These are phyloP conservation scores for Bacidia rubella DNA, from an alignment of 495 filamentous ascomycete species.

Conservation along the genomic window DNA sequence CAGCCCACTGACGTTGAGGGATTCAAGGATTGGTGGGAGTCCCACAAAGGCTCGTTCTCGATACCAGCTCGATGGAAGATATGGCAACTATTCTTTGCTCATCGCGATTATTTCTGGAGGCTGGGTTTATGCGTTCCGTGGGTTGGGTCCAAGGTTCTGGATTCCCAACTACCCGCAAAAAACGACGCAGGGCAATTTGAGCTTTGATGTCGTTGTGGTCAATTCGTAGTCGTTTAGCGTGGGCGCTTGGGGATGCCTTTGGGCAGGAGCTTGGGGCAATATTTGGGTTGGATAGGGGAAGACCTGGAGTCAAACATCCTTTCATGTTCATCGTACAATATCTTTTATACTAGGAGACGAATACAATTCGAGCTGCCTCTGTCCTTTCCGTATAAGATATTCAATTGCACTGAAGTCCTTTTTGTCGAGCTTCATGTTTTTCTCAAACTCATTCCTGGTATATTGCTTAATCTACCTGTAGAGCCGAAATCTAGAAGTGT, in stretches of 20 bases:
- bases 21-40: conserved; percentile 13
- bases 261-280: background rate
- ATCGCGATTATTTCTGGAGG: conserved; percentile 93
- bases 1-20: conserved; percentile 16
- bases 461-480: too few species aligned
- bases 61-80: conserved; percentile 55
- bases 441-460: conserved; percentile 68
- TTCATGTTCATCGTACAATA: conserved; percentile 37
- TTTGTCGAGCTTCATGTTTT: conserved; percentile 56
- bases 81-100: conserved; percentile 88
- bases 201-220: background rate
- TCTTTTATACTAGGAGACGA: conserved; percentile 71
- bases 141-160: conserved; percentile 49
- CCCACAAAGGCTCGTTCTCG: conserved; percentile 23
- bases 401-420: conserved; percentile 85
- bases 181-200: background rate
- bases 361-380: conserved; percentile 76
- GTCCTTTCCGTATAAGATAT: conserved; percentile 72
- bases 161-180: background rate
- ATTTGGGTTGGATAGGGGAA: background rate
- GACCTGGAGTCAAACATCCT: too few species aligned
- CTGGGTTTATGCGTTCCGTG: conserved; percentile 81
- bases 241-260: conserved; percentile 6
- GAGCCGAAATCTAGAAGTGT: conserved; percentile 26
- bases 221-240: conserved; percentile 1